Evolutionary conservation across 1,139 yeast species (phyloP).

Genomic region (Casaregolazyma suthepensis): DNA sequence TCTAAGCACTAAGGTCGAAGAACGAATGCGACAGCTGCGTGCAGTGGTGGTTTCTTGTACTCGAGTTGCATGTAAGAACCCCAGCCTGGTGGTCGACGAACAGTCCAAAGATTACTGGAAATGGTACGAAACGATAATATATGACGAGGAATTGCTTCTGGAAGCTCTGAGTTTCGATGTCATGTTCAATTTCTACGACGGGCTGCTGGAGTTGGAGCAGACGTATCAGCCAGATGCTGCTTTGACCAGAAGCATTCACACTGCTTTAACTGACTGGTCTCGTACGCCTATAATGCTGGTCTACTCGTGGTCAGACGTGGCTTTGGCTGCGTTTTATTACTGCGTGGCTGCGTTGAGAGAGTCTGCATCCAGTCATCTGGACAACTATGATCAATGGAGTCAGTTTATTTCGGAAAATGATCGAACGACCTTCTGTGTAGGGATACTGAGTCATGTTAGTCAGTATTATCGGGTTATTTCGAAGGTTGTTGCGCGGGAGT

Average conservation of each 20-base stretch:
- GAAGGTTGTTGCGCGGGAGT: neutral
- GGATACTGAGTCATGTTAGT: conserved; percentile 1
- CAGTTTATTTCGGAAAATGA: neutral
- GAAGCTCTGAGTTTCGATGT: conserved; percentile 49
- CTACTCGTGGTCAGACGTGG: conserved; percentile 8
- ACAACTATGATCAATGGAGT: conserved; percentile 4
- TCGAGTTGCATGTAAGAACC: conserved; percentile 40
- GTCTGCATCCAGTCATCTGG: neutral
- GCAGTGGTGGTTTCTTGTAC: conserved; percentile 46
- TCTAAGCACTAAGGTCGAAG: conserved; percentile 49
- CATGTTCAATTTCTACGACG: conserved; percentile 18
- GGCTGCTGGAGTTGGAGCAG: conserved; percentile 6
- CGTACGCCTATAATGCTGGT: conserved; percentile 1
- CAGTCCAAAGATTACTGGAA: conserved; percentile 44
- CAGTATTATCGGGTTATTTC: conserved; percentile 1
- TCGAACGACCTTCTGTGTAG: neutral
- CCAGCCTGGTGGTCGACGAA: conserved; percentile 38
- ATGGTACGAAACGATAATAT: conserved; percentile 44
- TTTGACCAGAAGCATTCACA: neutral
- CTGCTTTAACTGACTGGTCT: conserved; percentile 4
- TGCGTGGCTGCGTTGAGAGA: neutral
- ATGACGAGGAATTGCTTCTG: conserved; percentile 41
- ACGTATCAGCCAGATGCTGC: conserved; percentile 3
- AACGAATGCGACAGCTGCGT: conserved; percentile 41
- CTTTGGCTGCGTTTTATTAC: conserved; percentile 5